A percentile compares a stretch with the other conserved stretches of the same genome.
Conservation (phyloP, 768 basidiomycete genomes). For the Neoboletus magnificus region DNA sequence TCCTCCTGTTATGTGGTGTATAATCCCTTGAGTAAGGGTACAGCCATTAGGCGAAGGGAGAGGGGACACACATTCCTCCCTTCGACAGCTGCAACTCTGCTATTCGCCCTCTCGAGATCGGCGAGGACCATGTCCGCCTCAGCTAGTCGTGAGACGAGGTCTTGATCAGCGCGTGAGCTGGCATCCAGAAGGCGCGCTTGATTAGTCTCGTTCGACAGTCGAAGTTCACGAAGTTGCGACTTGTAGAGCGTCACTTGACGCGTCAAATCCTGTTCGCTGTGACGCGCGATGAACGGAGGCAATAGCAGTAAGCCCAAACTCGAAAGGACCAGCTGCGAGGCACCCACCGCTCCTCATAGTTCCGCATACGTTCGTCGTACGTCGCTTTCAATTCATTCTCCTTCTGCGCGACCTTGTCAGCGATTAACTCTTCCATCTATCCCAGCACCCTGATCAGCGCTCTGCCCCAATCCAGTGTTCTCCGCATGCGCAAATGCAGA, state of each 20-base stretch:
- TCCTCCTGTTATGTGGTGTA: conserved; percentile 58
- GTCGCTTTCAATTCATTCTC: conserved; percentile 96
- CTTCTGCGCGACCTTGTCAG: conserved; percentile 85
- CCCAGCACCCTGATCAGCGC: neutral
- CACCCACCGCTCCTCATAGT: conserved; percentile 90
- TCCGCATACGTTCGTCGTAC: conserved; percentile 92
- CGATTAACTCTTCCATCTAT: conserved; percentile 93
- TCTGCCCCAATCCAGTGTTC: neutral
- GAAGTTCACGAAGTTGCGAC: conserved; percentile 85
- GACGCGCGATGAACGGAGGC: neutral
- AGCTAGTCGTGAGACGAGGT: conserved; percentile 82
- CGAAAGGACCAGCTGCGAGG: neutral
- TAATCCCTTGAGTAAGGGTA: neutral
- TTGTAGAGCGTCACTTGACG: conserved; percentile 88
- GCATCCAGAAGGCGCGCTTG: conserved; percentile 92
- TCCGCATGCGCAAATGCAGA: neutral
- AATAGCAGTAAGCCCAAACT: neutral
- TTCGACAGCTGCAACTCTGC: conserved; percentile 87
- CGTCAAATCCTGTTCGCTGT: conserved; percentile 88
- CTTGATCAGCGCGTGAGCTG: conserved; percentile 91
- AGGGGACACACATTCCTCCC: conserved; percentile 71
- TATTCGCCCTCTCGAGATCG: conserved; percentile 94
- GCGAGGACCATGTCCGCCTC: conserved; percentile 95
- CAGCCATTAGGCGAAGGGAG: neutral
- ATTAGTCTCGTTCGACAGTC: conserved; percentile 86